phyloP scores from a whole-genome alignment of 2,329 filamentous ascomycete species.

The Clonostachys rhizophaga region DNA sequence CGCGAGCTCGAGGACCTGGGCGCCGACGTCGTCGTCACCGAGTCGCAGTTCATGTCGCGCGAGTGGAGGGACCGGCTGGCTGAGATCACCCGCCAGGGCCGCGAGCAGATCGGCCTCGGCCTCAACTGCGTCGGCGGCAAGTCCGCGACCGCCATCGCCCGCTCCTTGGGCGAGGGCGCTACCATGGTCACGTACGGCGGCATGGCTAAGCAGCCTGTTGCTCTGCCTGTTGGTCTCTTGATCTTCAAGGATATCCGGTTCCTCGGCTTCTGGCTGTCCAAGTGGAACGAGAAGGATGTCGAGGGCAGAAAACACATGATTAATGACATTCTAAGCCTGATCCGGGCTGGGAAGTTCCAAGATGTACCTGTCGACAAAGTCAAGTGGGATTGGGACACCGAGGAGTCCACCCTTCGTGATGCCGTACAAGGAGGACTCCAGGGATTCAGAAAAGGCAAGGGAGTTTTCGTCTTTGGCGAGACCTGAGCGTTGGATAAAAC shows the following conservation, averaged over 20 bases:
- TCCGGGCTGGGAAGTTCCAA: conserved; percentile 70
- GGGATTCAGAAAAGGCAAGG: conserved; percentile 84
- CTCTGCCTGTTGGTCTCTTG: conserved; percentile 74
- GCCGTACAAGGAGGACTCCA: conserved; percentile 80
- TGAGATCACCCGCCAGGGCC: conserved; percentile 65
- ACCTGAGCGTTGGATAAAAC: conserved; percentile 27
- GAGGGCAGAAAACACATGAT: conserved; percentile 74
- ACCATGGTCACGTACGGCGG: conserved; percentile 91
- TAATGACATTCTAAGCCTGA: conserved; percentile 76
- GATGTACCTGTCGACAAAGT: conserved; percentile 82
- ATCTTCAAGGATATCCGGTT: conserved; percentile 94
- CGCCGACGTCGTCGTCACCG: conserved; percentile 51
- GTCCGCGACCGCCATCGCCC: conserved; percentile 72
- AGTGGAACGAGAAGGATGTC: conserved; percentile 75
- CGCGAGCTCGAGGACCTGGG: conserved; percentile 49
- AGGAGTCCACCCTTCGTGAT: conserved; percentile 60
- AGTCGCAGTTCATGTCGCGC: conserved; percentile 46
- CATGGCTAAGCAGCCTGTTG: conserved; percentile 85
- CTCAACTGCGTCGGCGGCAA: conserved; percentile 95
- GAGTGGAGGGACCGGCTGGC: conserved; percentile 59
- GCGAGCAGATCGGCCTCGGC: conserved; percentile 69
- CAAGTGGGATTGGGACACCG: conserved; percentile 78
- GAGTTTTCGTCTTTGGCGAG: conserved; percentile 76
- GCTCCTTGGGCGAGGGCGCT: conserved; percentile 62
- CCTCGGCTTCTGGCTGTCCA: conserved; percentile 91